Evolutionary conservation across 306 rosid species (phyloP).

Genomic region (Cucumis sativus): DNA sequence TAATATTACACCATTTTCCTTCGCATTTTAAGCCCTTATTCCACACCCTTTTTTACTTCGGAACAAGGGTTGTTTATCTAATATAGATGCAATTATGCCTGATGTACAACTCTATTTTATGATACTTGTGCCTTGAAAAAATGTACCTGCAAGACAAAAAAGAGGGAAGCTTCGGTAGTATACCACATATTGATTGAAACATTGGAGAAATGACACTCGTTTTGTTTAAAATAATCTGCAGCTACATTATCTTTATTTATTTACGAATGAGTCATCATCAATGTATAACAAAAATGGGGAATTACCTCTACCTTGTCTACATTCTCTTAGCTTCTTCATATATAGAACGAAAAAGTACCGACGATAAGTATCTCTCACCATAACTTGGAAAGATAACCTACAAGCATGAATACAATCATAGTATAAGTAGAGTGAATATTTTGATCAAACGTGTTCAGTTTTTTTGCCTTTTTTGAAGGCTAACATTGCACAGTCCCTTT

Average conservation of each 20-base stretch:
- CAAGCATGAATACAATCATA: not conserved
- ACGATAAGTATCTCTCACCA: slow-evolving; percentile 78
- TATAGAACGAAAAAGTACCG: slow-evolving; percentile 65
- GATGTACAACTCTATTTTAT: not conserved
- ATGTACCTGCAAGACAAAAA: not conserved
- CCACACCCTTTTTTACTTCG: not conserved
- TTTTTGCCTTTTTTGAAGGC: not conserved
- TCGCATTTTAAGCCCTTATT: not conserved
- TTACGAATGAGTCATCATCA: not conserved
- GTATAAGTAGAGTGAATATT: not conserved
- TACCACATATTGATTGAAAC: not conserved
- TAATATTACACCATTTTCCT: not conserved
- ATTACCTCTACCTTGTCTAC: slow-evolving; percentile 15
- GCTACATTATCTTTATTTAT: slow-evolving; percentile 12
- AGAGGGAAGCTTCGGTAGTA: not conserved
- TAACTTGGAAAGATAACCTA: slow-evolving; percentile 90
- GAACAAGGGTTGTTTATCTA: not conserved
- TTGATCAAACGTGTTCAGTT: not conserved
- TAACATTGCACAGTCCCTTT: not conserved
- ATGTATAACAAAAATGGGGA: not conserved
- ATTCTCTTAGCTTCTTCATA: slow-evolving; percentile 58
- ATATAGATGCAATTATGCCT: not conserved
- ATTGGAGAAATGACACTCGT: not conserved
- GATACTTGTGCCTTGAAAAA: not conserved
- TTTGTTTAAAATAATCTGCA: not conserved